Conservation (phyloP, 192 early-diverging fungal genomes). For the Coemansia sp. region DNA sequence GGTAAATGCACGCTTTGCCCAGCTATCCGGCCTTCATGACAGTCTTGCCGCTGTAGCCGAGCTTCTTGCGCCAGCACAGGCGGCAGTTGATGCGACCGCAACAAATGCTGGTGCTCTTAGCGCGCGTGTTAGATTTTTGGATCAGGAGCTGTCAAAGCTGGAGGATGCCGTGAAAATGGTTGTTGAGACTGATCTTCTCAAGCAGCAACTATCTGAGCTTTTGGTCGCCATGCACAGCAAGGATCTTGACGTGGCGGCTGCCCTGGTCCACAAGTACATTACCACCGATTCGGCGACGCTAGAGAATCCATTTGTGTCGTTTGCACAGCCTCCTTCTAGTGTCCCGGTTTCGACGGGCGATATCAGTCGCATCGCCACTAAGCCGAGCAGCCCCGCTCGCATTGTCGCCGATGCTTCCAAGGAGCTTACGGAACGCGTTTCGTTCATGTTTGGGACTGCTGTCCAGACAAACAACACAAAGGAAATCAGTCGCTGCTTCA, state of each 20-base stretch:
- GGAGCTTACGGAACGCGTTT: constrained; percentile 68
- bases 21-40: constrained; percentile 15
- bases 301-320: constrained; percentile 29
- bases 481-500: constrained; percentile 82
- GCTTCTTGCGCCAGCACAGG: constrained; percentile 29
- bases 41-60: constrained; percentile 8
- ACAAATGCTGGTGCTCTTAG: constrained; percentile 79
- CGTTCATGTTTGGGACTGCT: constrained; percentile 78
- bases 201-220: constrained; percentile 33
- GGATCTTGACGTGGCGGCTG: constrained; percentile 62
- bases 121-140: constrained; percentile 79
- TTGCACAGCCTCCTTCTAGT: constrained; percentile 21
- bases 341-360: constrained; percentile 7
- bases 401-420: constrained; percentile 58
- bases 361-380: not conserved
- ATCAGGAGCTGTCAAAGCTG: constrained; percentile 75
- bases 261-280: constrained; percentile 35
- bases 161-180: constrained; percentile 67
- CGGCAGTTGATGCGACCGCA: constrained; percentile 46
- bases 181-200: constrained; percentile 63
- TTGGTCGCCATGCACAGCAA: constrained; percentile 31
- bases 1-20: constrained; percentile 17
- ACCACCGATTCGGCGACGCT: constrained; percentile 20
- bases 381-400: constrained; percentile 15
- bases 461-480: constrained; percentile 66